phyloP scores from a whole-genome alignment of 2,329 filamentous ascomycete genomes.

The Diaporthe nobilis region DNA sequence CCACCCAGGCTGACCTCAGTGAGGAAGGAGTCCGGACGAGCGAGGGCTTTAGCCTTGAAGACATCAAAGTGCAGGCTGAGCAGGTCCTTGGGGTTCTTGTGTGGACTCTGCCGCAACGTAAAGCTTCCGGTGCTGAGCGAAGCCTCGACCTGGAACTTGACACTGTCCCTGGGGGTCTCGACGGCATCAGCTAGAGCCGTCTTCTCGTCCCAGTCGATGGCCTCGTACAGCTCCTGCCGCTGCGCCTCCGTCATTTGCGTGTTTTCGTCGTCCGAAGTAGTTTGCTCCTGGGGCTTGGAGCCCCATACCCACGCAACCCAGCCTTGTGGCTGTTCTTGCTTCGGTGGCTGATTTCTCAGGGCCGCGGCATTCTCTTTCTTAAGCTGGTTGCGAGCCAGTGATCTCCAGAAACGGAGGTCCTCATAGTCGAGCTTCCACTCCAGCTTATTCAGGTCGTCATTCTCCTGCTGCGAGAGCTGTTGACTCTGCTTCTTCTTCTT shows the following conservation, averaged over 20 bases:
- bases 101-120: slow-evolving; percentile 87
- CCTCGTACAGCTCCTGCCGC: slow-evolving; percentile 94
- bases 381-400: slow-evolving; percentile 91
- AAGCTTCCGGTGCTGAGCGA: slow-evolving; percentile 97
- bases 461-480: slow-evolving; percentile 79
- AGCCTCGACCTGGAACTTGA: slow-evolving; percentile 93
- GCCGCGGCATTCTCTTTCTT: slow-evolving; percentile 94
- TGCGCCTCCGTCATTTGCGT: slow-evolving; percentile 95
- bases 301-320: slow-evolving; percentile 97
- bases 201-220: slow-evolving; percentile 99
- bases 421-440: slow-evolving; percentile 94
- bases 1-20: slow-evolving; percentile 92
- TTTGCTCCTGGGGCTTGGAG: slow-evolving; percentile 73
- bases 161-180: slow-evolving; percentile 88
- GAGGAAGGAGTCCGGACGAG: slow-evolving; percentile 91
- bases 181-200: slow-evolving; percentile 88
- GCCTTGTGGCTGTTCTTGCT: slow-evolving; percentile 74
- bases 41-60: slow-evolving; percentile 90
- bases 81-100: slow-evolving; percentile 83
- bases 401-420: slow-evolving; percentile 97
- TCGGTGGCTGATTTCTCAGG: slow-evolving; percentile 73
- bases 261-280: slow-evolving; percentile 77
- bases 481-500: slow-evolving; percentile 89
- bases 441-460: slow-evolving; percentile 78
- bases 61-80: slow-evolving; percentile 94